phyloP scores from a whole-genome alignment of 441 rosid species.

The Aquilaria agallochum region DNA sequence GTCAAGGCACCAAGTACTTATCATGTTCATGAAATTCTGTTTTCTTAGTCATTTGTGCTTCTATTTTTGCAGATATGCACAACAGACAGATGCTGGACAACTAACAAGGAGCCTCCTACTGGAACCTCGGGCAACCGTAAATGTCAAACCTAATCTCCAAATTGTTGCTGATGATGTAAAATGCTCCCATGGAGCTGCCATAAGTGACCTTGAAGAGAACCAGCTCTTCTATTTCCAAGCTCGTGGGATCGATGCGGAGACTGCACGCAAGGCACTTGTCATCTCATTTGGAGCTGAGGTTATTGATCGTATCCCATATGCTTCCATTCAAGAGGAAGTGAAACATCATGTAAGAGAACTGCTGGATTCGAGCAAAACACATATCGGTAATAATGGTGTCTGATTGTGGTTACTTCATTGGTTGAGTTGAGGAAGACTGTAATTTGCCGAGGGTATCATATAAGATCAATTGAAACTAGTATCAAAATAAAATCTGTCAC shows the following conservation, averaged over 20 bases:
- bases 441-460: too few species aligned
- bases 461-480: too few species aligned
- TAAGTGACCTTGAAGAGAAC: slow-evolving; percentile 84
- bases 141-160: slow-evolving; percentile 91
- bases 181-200: slow-evolving; percentile 97
- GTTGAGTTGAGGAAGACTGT: too few species aligned
- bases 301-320: slow-evolving; percentile 45
- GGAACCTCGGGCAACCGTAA: slow-evolving; percentile 79
- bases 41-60: not conserved
- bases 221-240: slow-evolving; percentile 89
- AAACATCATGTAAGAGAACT: slow-evolving; percentile 50
- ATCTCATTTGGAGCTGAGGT: slow-evolving; percentile 84
- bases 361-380: slow-evolving; percentile 29
- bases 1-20: too few species aligned
- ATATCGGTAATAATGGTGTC: too few species aligned
- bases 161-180: slow-evolving; percentile 84
- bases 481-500: too few species aligned
- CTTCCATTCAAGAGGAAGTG: slow-evolving; percentile 40
- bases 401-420: too few species aligned
- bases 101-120: slow-evolving; percentile 79
- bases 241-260: slow-evolving; percentile 68
- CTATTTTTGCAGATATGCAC: slow-evolving; percentile 56
- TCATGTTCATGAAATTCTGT: not conserved
- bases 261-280: slow-evolving; percentile 78
- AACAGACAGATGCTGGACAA: slow-evolving; percentile 86